These are phyloP conservation scores for Botrytis porri DNA, from an alignment of 2,329 filamentous ascomycete species.

Conservation along the genomic window DNA sequence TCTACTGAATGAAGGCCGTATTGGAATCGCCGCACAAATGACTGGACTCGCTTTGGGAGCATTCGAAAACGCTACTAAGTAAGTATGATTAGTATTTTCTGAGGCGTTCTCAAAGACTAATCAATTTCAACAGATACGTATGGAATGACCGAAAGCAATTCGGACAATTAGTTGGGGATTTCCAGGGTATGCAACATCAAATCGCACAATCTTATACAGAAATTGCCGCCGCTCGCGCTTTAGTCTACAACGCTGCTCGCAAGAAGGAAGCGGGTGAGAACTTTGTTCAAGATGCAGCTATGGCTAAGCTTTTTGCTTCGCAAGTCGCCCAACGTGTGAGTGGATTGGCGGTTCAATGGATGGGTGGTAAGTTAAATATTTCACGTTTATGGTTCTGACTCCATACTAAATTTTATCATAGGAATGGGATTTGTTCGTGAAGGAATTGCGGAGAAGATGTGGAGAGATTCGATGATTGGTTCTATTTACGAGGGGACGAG, in stretches of 20 bases:
- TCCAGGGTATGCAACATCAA: slow-evolving; percentile 99
- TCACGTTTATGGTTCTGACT: not conserved
- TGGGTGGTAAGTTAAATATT: slow-evolving; percentile 63
- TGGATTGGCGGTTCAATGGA: slow-evolving; percentile 91
- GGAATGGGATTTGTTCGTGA: slow-evolving; percentile 94
- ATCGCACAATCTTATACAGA: slow-evolving; percentile 94
- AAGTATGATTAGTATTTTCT: slow-evolving; percentile 35
- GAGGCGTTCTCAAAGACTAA: slow-evolving; percentile 24
- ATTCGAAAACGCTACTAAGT: slow-evolving; percentile 88
- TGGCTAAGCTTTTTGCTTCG: slow-evolving; percentile 94
- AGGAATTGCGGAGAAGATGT: slow-evolving; percentile 96
- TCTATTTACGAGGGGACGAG: slow-evolving; percentile 94
- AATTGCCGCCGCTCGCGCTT: slow-evolving; percentile 82
- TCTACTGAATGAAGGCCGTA: slow-evolving; percentile 91
- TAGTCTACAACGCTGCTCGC: slow-evolving; percentile 93
- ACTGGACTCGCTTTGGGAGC: slow-evolving; percentile 91
- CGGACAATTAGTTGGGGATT: slow-evolving; percentile 86
- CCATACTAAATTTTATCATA: slow-evolving; percentile 10
- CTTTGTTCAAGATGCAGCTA: slow-evolving; percentile 93
- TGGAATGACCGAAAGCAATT: slow-evolving; percentile 99
- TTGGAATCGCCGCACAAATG: slow-evolving; percentile 98
- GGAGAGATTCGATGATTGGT: slow-evolving; percentile 96
- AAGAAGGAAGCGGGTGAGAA: slow-evolving; percentile 98
- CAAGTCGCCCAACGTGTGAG: slow-evolving; percentile 89
- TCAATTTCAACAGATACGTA: slow-evolving; percentile 60